Percentiles rank a stretch among this genome's conserved stretches.
These are phyloP conservation scores for Leccinum rimulosum DNA, from an alignment of 768 basidiomycete genomes.

Conservation along the genomic window DNA sequence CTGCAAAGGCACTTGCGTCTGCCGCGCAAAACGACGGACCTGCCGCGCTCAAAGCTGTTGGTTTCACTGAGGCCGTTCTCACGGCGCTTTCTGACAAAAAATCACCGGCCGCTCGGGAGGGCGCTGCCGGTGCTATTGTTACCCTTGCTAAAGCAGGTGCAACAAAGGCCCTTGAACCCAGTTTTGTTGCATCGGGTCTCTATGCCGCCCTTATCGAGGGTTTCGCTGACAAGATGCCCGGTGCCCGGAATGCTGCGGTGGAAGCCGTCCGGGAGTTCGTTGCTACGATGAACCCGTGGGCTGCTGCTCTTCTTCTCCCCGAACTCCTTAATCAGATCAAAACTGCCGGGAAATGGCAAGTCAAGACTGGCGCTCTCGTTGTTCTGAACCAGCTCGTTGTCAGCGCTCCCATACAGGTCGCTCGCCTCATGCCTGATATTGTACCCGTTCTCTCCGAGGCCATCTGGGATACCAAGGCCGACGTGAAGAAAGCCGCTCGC, in stretches of 20 bases:
- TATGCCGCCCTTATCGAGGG: conserved; percentile 85
- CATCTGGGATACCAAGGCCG: conserved; percentile 98
- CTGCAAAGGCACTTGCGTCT: conserved; percentile 67
- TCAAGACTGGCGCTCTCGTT: conserved; percentile 86
- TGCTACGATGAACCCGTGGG: conserved; percentile 86
- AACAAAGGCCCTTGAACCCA: conserved; percentile 80
- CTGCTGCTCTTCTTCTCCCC: conserved; percentile 76
- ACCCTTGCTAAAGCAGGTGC: conserved; percentile 69
- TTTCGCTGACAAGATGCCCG: conserved; percentile 93
- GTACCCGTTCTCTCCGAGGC: conserved; percentile 92
- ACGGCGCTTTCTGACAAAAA: conserved; percentile 96
- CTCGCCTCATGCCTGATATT: conserved; percentile 90
- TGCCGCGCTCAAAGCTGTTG: conserved; percentile 64
- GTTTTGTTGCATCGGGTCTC: conserved; percentile 83
- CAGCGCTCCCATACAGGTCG: conserved; percentile 78
- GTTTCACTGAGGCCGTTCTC: conserved; percentile 69
- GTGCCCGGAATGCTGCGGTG: conserved; percentile 80
- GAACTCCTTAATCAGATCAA: conserved; percentile 90
- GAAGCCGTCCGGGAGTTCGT: conserved; percentile 78
- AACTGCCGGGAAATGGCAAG: conserved; percentile 95
- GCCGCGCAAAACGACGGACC: conserved; percentile 84
- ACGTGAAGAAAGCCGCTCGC: conserved; percentile 98
- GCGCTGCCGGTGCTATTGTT: conserved; percentile 71
- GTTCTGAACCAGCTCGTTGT: conserved; percentile 84
- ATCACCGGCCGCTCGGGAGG: conserved; percentile 87